These are phyloP conservation scores for Phytophthora foliorum DNA, from an alignment of 352 stramenopile genomes.

Conservation along the genomic window DNA sequence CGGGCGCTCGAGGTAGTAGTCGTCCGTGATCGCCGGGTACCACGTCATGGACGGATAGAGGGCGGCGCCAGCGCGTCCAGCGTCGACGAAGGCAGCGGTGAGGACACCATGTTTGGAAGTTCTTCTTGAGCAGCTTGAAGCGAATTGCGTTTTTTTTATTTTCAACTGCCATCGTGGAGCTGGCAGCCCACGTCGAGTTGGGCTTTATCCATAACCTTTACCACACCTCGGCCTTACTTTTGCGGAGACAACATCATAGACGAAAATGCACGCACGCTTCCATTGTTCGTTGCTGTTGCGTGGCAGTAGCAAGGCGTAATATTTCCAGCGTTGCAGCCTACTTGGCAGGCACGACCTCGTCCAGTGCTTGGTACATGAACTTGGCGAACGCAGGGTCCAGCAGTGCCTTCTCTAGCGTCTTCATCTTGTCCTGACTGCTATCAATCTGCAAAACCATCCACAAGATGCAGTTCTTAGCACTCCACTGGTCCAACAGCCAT, in stretches of 20 bases:
- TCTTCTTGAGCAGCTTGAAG: slow-evolving; percentile 12
- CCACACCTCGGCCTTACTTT: no score
- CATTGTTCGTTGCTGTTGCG: no score
- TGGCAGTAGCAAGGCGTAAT: slow-evolving; percentile 1
- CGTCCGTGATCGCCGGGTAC: slow-evolving; percentile 66
- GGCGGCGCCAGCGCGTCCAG: slow-evolving; percentile 64
- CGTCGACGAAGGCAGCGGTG: slow-evolving; percentile 47
- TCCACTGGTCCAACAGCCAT: neutral
- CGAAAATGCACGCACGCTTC: no score
- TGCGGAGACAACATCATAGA: neutral
- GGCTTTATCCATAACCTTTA: no score
- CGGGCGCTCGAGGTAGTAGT: slow-evolving; percentile 72
- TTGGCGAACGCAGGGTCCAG: slow-evolving; percentile 73
- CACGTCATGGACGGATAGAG: slow-evolving; percentile 68
- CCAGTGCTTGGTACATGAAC: slow-evolving; percentile 84
- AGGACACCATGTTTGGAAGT: slow-evolving; percentile 47
- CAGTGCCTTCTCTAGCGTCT: slow-evolving; percentile 82
- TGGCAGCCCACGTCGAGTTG: no score
- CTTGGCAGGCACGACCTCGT: slow-evolving; percentile 54
- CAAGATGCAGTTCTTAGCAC: neutral
- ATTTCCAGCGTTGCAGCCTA: slow-evolving; percentile 19
- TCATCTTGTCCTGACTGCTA: slow-evolving; percentile 67
- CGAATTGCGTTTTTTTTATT: slow-evolving; percentile 43
- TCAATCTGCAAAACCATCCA: slow-evolving; percentile 60
- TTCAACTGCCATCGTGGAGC: no score